A percentile compares a stretch with the other conserved stretches of the same genome.
Evolutionary conservation across 1,284 basidiomycete species (phyloP).

Genomic region (Fomitopsis palustris): DNA sequence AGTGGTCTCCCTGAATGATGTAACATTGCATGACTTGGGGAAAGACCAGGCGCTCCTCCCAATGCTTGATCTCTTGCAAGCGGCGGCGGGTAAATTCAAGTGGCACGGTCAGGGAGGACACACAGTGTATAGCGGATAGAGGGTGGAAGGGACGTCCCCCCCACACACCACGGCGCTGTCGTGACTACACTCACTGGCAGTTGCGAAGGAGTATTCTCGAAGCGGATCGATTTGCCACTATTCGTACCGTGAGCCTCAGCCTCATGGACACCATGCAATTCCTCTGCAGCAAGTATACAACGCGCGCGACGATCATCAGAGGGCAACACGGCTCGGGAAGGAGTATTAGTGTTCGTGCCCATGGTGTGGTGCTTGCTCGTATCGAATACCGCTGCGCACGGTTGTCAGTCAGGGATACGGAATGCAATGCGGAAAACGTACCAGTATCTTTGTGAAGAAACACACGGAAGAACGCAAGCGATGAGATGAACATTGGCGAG

Average conservation of each 20-base stretch:
- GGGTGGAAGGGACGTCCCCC: too few species aligned
- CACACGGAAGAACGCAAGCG: neutral
- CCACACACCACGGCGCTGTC: too few species aligned
- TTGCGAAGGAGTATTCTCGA: neutral
- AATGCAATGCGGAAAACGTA: conserved; percentile 36
- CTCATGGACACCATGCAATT: neutral
- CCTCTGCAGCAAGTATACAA: neutral
- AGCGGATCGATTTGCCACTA: neutral
- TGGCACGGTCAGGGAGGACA: too few species aligned
- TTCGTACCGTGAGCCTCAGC: neutral
- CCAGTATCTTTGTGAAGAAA: conserved; percentile 66
- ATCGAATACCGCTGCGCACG: conserved; percentile 71
- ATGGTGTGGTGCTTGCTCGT: conserved; percentile 60
- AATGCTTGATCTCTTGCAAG: too few species aligned
- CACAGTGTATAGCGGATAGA: too few species aligned
- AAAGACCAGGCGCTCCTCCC: too few species aligned
- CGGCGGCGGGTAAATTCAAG: too few species aligned
- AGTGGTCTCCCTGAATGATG: too few species aligned
- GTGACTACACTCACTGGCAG: neutral
- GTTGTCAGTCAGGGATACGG: conserved; percentile 14
- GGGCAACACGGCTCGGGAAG: neutral
- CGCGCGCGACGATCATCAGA: neutral
- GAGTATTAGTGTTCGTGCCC: conserved; percentile 37
- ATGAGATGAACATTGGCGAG: conserved; percentile 12
- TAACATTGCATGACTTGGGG: too few species aligned